Conservation (phyloP, 2,329 filamentous ascomycete genomes). For the Epichloe coenophiala region DNA sequence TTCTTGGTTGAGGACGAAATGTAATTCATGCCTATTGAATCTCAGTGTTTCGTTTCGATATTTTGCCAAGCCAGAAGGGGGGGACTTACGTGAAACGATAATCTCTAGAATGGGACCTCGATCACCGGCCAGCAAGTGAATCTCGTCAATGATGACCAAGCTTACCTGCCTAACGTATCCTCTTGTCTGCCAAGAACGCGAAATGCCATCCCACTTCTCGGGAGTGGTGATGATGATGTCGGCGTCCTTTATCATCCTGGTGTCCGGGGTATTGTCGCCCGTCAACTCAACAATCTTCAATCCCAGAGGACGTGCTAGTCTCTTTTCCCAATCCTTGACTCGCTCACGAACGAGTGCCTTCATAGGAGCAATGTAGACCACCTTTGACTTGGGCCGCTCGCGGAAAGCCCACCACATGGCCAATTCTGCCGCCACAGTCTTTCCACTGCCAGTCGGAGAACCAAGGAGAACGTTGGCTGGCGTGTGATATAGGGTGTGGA, state of each 20-base stretch:
- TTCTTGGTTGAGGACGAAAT: conserved; percentile 89
- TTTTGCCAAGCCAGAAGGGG: too few species aligned
- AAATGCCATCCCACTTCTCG: conserved; percentile 99
- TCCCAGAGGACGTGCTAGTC: conserved; percentile 71
- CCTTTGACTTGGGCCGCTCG: conserved; percentile 86
- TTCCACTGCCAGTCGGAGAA: conserved; percentile 92
- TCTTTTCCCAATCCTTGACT: conserved; percentile 84
- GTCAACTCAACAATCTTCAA: conserved; percentile 90
- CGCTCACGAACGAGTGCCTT: conserved; percentile 94
- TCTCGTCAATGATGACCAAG: conserved; percentile 96
- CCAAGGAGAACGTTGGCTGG: conserved; percentile 83
- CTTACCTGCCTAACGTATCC: conserved; percentile 91
- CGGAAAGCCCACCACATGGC: conserved; percentile 99
- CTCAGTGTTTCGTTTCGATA: not conserved
- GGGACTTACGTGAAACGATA: conserved; percentile 54
- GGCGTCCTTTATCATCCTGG: conserved; percentile 83
- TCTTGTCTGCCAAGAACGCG: conserved; percentile 95
- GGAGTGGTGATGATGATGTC: conserved; percentile 98
- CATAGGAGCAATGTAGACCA: conserved; percentile 98
- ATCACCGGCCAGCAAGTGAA: conserved; percentile 91
- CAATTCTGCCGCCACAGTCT: conserved; percentile 89
- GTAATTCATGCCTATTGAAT: conserved; percentile 74
- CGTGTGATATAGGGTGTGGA: conserved; percentile 92
- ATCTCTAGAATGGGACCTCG: conserved; percentile 96
- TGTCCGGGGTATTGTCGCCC: conserved; percentile 94